Base-by-base conservation (phyloP, 176 grass and related monocot species). In the Triticum monococcum region DNA sequence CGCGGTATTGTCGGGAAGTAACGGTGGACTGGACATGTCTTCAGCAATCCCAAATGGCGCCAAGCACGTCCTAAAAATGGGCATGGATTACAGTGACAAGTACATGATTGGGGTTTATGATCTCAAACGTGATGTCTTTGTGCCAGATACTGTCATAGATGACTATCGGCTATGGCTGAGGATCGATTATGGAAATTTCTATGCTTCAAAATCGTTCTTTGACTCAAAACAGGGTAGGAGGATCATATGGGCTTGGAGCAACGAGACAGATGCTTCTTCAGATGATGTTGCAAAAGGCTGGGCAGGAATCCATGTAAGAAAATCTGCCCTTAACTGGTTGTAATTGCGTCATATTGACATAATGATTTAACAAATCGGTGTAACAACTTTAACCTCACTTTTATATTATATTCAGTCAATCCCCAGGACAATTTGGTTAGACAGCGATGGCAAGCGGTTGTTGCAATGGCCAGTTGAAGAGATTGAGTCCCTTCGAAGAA, bases 401-500 rank as follows among this genome's bases (percentile, higher is more conserved):
- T 22, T 46, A 12, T 38, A 38, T 41, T 45, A 72, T 75, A 69
- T 81, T 11, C 60, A 97, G 95, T 76, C 87, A 79, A 36, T 68
- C 71, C 95, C 95, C 6, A 97, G 95, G 74, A 92, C 52, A 66
- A 80, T 97, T 68, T 92, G 92, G 92, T 87, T 94, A 60, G 95
- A 97, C 79, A 41, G 50, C 48, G 68, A 65, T 83, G 85, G 92
- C 52, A 91, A 88, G 54, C 92, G 92, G 57, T 72, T 97, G 73
- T 66, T 94, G 79, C 95, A 97, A 46, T 91, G 92, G 90, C 95
- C 95, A 31, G 77, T 97, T 32, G 92, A 97, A 84, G 95, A 97
- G 88, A 75, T 94, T 6, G 84, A 92, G 26, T 88, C 81, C 81
- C 88, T 97, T 8, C 86, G 92, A 91, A 87, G 52, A 83, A 70